Percentiles rank a stretch among this genome's conserved stretches.
Evolutionary conservation across 2,329 filamentous ascomycete genomes (phyloP).

Genomic region (Venturia oleaginea): DNA sequence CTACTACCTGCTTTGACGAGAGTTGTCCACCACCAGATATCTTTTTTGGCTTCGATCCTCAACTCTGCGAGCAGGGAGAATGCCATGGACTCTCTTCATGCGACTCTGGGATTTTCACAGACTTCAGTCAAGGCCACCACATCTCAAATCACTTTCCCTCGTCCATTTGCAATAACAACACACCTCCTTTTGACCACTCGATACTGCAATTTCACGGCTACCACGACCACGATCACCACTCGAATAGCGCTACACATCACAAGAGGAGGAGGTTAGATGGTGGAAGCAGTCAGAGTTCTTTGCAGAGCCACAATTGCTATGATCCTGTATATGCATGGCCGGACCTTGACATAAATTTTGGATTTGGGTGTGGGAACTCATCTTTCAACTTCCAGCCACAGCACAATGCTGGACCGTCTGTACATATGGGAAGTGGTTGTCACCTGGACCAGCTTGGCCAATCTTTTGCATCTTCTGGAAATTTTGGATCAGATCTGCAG

Average conservation of each 20-base stretch:
- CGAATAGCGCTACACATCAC: neutral
- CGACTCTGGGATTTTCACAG: neutral
- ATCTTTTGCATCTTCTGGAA: neutral
- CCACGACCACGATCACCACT: neutral
- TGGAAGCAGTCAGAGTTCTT: neutral
- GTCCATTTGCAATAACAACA: neutral
- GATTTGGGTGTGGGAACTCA: neutral
- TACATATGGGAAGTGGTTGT: neutral
- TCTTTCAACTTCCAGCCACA: neutral
- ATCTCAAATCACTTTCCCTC: neutral
- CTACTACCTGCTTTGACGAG: conserved; percentile 1
- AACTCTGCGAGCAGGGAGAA: neutral
- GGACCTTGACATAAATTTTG: neutral
- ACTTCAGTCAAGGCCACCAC: neutral
- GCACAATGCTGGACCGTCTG: neutral
- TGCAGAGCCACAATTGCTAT: neutral
- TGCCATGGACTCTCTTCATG: conserved; percentile 6
- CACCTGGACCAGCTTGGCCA: neutral
- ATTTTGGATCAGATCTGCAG: neutral
- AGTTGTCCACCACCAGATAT: neutral
- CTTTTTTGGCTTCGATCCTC: neutral
- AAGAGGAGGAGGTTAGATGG: conserved; percentile 2
- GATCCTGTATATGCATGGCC: neutral
- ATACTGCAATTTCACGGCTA: neutral
- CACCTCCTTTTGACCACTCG: neutral